These are phyloP conservation scores for Mycena belliarum DNA, from an alignment of 768 basidiomycete genomes.

Conservation along the genomic window DNA sequence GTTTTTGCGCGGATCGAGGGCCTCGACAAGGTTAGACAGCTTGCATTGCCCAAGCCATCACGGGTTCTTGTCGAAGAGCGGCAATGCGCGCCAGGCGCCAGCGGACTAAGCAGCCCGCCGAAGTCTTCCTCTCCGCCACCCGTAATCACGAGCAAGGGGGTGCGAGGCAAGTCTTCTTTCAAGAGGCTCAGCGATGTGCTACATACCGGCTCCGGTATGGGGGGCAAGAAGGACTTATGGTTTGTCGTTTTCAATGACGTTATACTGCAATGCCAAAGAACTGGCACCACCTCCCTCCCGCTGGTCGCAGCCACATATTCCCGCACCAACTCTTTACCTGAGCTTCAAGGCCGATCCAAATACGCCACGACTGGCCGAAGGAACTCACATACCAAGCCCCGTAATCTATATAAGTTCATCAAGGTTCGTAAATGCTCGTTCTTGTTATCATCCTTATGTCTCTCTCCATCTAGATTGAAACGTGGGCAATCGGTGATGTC, in stretches of 20 bases:
- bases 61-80: constrained; percentile 86
- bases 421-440: constrained; percentile 56
- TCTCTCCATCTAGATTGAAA: constrained; percentile 63
- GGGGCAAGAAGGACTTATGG: constrained; percentile 88
- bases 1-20: constrained; percentile 96
- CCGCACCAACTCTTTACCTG: constrained; percentile 78
- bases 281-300: constrained; percentile 85
- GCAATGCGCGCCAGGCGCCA: constrained; percentile 42
- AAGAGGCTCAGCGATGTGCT: constrained; percentile 91
- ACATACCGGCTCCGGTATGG: constrained; percentile 52
- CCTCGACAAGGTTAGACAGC: constrained; percentile 88
- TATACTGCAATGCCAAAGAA: constrained; percentile 85
- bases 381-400: constrained; percentile 74
- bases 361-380: constrained; percentile 81
- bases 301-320: constrained; percentile 67
- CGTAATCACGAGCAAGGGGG: constrained; percentile 51
- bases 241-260: constrained; percentile 96
- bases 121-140: constrained; percentile 47
- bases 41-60: constrained; percentile 89
- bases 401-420: constrained; percentile 92
- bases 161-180: constrained; percentile 84
- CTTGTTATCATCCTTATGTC: constrained; percentile 5
- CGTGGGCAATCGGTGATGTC: constrained; percentile 80
- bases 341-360: constrained; percentile 80
- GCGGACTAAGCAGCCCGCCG: constrained; percentile 28